These are phyloP conservation scores for Musa acuminata DNA, from an alignment of 176 grass and related monocot species.

Conservation along the genomic window DNA sequence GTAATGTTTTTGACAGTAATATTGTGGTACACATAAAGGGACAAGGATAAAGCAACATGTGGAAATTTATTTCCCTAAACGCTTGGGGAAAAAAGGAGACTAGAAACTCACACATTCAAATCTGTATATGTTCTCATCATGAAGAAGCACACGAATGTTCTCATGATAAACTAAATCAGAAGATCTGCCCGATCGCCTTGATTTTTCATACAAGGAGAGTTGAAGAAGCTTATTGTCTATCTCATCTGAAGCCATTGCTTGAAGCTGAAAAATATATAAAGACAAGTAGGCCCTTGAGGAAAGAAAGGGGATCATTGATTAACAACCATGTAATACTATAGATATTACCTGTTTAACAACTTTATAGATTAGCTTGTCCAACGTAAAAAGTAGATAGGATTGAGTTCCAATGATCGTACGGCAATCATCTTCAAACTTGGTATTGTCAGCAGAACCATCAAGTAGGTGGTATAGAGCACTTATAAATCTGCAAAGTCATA, in stretches of 20 bases:
- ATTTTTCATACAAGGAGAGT: constrained; percentile 61
- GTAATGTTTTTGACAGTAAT: background rate
- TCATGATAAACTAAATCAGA: constrained; percentile 63
- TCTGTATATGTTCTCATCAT: constrained; percentile 53
- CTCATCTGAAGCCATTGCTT: constrained; percentile 54
- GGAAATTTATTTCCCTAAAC: background rate
- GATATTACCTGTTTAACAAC: constrained; percentile 46
- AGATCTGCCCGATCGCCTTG: constrained; percentile 32
- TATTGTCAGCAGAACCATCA: constrained; percentile 55
- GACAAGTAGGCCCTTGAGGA: constrained; percentile 1
- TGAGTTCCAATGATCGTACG: constrained; percentile 41
- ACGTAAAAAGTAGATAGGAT: constrained; percentile 59
- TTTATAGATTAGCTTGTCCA: constrained; percentile 74
- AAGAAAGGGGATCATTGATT: background rate
- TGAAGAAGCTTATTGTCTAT: constrained; percentile 53
- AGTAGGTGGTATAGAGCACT: constrained; percentile 46
- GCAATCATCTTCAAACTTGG: constrained; percentile 72
- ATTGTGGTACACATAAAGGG: background rate
- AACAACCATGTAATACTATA: background rate
- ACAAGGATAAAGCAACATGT: background rate
- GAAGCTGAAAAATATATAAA: constrained; percentile 39
- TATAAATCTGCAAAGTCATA: constrained; percentile 39
- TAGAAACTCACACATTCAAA: constrained; percentile 44
- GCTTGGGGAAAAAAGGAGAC: background rate
- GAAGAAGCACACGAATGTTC: constrained; percentile 45